phyloP scores from a whole-genome alignment of 1,139 yeast species.

The Kurtzmaniella natalensis region DNA sequence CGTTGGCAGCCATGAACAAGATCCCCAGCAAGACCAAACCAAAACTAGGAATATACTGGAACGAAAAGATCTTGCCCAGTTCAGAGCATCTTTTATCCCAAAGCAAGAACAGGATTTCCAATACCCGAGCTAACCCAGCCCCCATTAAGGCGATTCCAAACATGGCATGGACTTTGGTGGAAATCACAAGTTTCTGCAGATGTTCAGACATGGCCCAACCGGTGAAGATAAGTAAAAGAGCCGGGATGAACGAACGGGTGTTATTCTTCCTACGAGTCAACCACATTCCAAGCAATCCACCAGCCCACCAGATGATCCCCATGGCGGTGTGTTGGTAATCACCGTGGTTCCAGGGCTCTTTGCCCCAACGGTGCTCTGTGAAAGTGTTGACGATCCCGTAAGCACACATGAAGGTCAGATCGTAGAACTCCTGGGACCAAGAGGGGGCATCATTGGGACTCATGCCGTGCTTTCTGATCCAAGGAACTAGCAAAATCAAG shows the following conservation, averaged over 20 bases:
- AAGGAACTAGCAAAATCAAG: constrained; percentile 64
- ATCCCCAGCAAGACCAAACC: constrained; percentile 74
- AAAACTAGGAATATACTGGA: constrained; percentile 83
- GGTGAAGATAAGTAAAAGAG: constrained; percentile 74
- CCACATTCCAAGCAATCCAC: constrained; percentile 81
- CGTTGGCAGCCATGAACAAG: constrained; percentile 87
- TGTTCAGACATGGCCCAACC: constrained; percentile 96
- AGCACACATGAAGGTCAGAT: constrained; percentile 68
- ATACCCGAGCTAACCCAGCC: constrained; percentile 70
- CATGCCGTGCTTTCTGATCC: constrained; percentile 43
- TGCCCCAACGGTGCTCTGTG: constrained; percentile 94
- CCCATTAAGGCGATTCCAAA: constrained; percentile 78
- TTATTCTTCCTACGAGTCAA: constrained; percentile 54
- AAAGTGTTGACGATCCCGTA: constrained; percentile 96
- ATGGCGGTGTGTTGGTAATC: constrained; percentile 91
- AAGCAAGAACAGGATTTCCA: constrained; percentile 72
- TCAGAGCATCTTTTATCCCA: constrained; percentile 47
- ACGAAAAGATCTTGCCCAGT: constrained; percentile 51
- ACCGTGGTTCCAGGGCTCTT: constrained; percentile 82
- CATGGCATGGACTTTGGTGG: constrained; percentile 82
- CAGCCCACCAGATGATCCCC: constrained; percentile 97
- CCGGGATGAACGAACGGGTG: constrained; percentile 72
- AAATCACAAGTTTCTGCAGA: constrained; percentile 64
- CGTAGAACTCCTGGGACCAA: constrained; percentile 81
- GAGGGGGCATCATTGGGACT: constrained; percentile 11